Evolutionary conservation across 2,329 filamentous ascomycete genomes (phyloP).

Genomic region (Fusarium sp.): DNA sequence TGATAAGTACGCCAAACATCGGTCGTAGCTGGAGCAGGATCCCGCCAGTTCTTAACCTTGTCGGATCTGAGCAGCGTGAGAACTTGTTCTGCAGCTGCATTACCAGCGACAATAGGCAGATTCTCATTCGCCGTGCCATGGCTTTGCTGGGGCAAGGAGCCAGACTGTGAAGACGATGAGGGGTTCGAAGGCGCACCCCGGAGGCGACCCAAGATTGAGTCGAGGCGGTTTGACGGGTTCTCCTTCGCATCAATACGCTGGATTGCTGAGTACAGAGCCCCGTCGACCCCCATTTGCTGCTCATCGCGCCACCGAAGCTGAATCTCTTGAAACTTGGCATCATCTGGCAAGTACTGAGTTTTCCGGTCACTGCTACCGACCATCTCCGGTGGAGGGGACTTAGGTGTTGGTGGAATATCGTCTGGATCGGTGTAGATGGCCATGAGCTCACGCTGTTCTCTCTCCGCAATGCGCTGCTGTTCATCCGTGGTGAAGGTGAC

Average conservation of each 20-base stretch:
- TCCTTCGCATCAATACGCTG: constrained; percentile 56
- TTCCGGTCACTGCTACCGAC: constrained; percentile 41
- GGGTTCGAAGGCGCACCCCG: constrained; percentile 37
- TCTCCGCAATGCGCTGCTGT: constrained; percentile 65
- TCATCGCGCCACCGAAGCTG: constrained; percentile 62
- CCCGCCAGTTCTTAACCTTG: constrained; percentile 56
- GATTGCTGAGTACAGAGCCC: constrained; percentile 57
- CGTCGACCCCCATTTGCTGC: constrained; percentile 56
- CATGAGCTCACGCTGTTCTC: constrained; percentile 71
- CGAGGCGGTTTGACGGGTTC: constrained; percentile 51
- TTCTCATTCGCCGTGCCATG: constrained; percentile 33
- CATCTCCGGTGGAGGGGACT: constrained; percentile 60
- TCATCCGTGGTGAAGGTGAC: constrained; percentile 65
- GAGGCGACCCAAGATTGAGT: constrained; percentile 55
- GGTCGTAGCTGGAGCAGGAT: constrained; percentile 53
- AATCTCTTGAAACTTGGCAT: constrained; percentile 60
- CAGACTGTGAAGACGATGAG: constrained; percentile 25
- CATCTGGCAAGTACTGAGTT: constrained; percentile 52
- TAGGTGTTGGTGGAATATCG: constrained; percentile 68
- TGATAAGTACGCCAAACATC: constrained; percentile 49
- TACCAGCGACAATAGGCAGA: constrained; percentile 47
- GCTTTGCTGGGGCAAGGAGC: constrained; percentile 17
- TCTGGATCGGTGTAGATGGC: constrained; percentile 65
- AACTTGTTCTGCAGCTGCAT: constrained; percentile 55
- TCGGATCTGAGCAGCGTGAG: constrained; percentile 59